phyloP scores from a whole-genome alignment of 2,329 filamentous ascomycete genomes.

The Colletotrichum lindemuthianum region DNA sequence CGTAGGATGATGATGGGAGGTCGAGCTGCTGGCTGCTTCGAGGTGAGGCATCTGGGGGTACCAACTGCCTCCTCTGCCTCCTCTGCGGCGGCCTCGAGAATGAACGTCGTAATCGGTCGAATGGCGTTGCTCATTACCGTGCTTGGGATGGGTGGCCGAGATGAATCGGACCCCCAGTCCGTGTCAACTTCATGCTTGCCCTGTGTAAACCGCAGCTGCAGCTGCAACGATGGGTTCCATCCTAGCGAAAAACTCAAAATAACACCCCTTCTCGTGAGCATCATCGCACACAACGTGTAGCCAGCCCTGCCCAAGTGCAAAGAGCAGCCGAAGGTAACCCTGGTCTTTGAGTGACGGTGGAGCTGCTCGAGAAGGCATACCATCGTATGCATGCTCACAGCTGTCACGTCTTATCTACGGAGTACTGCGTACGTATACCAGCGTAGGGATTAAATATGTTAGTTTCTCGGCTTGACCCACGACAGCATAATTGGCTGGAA shows the following conservation, averaged over 20 bases:
- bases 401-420: too few species aligned
- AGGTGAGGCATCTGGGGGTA: too few species aligned
- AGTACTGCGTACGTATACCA: too few species aligned
- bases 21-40: too few species aligned
- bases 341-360: constrained; percentile 18
- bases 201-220: constrained; percentile 23
- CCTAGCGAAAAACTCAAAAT: constrained; percentile 35
- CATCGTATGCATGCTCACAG: too few species aligned
- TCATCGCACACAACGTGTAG: constrained; percentile 18
- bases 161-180: background rate
- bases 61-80: too few species aligned
- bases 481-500: too few species aligned
- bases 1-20: too few species aligned
- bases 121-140: constrained; percentile 3
- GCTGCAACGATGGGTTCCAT: constrained; percentile 32
- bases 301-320: constrained; percentile 20
- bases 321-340: constrained; percentile 31
- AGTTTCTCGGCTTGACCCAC: too few species aligned
- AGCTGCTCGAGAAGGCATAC: background rate
- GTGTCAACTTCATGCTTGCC: constrained; percentile 12
- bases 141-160: background rate
- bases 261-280: constrained; percentile 24
- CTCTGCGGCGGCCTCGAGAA: background rate
- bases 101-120: constrained; percentile 25
- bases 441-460: too few species aligned